A percentile compares a stretch with the other conserved stretches of the same genome.
Evolutionary conservation across 2,329 filamentous ascomycete species (phyloP).

Genomic region (Diaporthe sp.): DNA sequence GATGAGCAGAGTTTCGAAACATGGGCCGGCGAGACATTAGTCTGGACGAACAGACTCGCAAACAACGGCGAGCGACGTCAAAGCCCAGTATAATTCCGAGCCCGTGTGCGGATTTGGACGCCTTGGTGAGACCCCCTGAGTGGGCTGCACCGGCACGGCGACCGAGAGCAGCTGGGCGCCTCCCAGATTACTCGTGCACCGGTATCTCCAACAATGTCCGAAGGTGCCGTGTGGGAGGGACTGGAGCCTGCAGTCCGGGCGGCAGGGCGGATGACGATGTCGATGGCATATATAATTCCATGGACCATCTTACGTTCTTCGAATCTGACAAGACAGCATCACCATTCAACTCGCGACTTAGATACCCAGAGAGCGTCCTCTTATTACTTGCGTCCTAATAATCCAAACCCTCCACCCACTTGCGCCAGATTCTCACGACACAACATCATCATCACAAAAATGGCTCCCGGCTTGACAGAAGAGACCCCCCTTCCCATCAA

Average conservation of each 20-base stretch:
- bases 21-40: conserved; percentile 27
- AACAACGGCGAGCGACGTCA: neutral
- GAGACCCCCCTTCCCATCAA: conserved; percentile 26
- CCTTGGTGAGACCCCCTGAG: conserved; percentile 15
- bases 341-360: neutral
- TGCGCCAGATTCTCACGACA: neutral
- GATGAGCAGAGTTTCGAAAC: conserved; percentile 72
- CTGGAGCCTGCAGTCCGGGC: neutral
- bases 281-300: conserved; percentile 33
- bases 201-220: conserved; percentile 41
- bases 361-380: neutral
- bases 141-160: conserved; percentile 25
- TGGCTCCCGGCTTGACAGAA: conserved; percentile 37
- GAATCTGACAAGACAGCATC: neutral
- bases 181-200: conserved; percentile 22
- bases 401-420: neutral
- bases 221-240: conserved; percentile 7
- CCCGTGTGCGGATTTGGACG: neutral
- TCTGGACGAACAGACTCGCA: neutral
- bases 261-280: neutral
- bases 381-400: neutral
- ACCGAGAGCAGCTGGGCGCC: conserved; percentile 18
- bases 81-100: conserved; percentile 10
- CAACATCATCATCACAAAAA: conserved; percentile 22
- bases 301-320: neutral